A percentile compares a stretch with the other conserved stretches of the same genome.
Evolutionary conservation across 1,139 yeast genomes (phyloP).

Genomic region (Protomyces inundatus): DNA sequence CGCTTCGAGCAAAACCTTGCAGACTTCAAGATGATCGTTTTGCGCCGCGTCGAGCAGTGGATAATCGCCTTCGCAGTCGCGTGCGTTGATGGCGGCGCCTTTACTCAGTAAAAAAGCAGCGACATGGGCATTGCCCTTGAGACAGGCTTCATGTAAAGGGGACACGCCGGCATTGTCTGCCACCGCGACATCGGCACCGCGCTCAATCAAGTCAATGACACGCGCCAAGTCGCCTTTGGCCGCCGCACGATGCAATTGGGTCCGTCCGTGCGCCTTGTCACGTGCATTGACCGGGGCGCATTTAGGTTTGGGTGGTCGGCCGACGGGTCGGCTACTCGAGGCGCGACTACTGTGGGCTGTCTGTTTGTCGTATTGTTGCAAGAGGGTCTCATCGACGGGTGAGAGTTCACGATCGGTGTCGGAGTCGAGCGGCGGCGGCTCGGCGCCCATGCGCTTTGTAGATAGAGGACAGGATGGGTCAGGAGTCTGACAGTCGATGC

Average conservation of each 20-base stretch:
- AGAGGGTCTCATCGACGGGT: background rate
- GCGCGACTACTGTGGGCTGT: background rate
- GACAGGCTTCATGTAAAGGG: constrained; percentile 19
- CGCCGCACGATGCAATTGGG: constrained; percentile 14
- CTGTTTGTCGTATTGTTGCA: background rate
- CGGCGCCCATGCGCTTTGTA: too few relatives aligned
- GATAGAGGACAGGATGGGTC: too few relatives aligned
- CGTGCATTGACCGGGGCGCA: constrained; percentile 1
- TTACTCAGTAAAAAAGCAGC: background rate
- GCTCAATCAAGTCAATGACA: constrained; percentile 7
- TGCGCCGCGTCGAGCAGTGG: constrained; percentile 23
- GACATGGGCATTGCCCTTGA: background rate
- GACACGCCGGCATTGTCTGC: constrained; percentile 23
- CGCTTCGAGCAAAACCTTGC: constrained; percentile 15
- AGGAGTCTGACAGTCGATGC: too few relatives aligned
- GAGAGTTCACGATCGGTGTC: background rate
- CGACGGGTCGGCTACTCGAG: background rate
- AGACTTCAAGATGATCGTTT: constrained; percentile 7
- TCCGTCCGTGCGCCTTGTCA: constrained; percentile 23
- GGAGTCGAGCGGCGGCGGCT: background rate
- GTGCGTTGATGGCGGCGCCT: constrained; percentile 11
- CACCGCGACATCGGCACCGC: constrained; percentile 6
- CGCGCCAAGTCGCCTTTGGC: constrained; percentile 6
- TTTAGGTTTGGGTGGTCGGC: background rate
- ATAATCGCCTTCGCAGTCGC: constrained; percentile 23